Conservation (phyloP, 2,329 filamentous ascomycete genomes). For the Lachnellula arida region DNA sequence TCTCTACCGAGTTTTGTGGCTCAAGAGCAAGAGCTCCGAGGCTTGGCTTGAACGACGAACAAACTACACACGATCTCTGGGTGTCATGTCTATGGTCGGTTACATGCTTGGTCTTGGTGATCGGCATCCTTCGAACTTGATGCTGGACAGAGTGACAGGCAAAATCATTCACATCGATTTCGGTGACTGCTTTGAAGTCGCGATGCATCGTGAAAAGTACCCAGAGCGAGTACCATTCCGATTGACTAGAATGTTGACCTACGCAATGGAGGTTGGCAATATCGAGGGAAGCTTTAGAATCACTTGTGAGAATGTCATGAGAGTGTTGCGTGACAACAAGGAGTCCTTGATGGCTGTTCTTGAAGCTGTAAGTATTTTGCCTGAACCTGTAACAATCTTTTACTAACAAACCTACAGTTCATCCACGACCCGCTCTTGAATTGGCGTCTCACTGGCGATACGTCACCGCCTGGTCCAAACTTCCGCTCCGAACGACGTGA, state of each 20-base stretch:
- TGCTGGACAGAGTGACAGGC: constrained; percentile 92
- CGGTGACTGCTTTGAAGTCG: constrained; percentile 98
- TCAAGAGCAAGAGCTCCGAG: constrained; percentile 98
- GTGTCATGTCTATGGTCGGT: constrained; percentile 99
- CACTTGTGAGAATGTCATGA: constrained; percentile 97
- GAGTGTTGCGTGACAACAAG: constrained; percentile 92
- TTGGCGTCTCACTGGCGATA: constrained; percentile 74
- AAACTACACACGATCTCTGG: constrained; percentile 96
- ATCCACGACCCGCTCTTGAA: constrained; percentile 99
- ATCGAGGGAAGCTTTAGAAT: constrained; percentile 98
- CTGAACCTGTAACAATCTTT: not conserved
- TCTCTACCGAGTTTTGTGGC: constrained; percentile 94
- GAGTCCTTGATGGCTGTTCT: constrained; percentile 97
- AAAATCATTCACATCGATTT: constrained; percentile 99
- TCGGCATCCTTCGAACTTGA: constrained; percentile 93
- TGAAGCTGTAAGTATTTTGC: constrained; percentile 71
- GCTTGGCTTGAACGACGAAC: constrained; percentile 96
- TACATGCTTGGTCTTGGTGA: constrained; percentile 97
- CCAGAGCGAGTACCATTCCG: constrained; percentile 97
- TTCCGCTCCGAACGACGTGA: constrained; percentile 58
- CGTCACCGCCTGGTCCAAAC: constrained; percentile 59
- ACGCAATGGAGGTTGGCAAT: constrained; percentile 99
- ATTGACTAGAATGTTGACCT: constrained; percentile 96
- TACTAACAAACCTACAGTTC: constrained; percentile 55
- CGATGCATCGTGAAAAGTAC: constrained; percentile 99